Conservation (phyloP, 177 flowering plant genomes). For the Vitis hybrid region DNA sequence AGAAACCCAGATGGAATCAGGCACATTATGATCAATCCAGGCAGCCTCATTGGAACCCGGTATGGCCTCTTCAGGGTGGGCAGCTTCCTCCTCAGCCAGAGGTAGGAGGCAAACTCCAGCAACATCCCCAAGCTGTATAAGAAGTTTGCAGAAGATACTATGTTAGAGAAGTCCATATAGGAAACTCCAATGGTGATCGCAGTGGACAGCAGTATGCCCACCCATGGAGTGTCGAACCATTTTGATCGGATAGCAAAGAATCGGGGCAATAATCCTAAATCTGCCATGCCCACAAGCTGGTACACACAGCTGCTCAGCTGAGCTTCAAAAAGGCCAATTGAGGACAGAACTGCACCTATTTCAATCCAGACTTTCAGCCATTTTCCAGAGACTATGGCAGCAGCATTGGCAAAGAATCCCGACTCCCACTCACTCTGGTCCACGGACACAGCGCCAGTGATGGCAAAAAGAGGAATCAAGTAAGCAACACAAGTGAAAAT, state of each 20-base stretch:
- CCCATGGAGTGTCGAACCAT: slow-evolving; percentile 59
- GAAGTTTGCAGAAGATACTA: slow-evolving; percentile 67
- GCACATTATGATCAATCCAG: slow-evolving; percentile 56
- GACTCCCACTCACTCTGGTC: slow-evolving; percentile 55
- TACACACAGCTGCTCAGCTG: slow-evolving; percentile 54
- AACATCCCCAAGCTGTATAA: slow-evolving; percentile 78
- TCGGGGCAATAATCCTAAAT: slow-evolving; percentile 40
- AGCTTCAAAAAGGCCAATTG: slow-evolving; percentile 56
- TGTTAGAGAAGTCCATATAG: slow-evolving; percentile 47
- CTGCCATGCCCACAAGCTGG: slow-evolving; percentile 70
- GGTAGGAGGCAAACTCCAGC: slow-evolving; percentile 64
- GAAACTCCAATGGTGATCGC: slow-evolving; percentile 54
- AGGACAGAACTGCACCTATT: slow-evolving; percentile 52
- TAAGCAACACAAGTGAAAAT: slow-evolving; percentile 62
- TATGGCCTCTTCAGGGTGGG: slow-evolving; percentile 60
- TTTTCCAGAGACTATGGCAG: slow-evolving; percentile 50
- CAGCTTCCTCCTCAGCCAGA: slow-evolving; percentile 63
- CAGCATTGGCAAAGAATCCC: slow-evolving; percentile 67
- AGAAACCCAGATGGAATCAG: slow-evolving; percentile 66
- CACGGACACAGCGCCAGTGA: slow-evolving; percentile 51
- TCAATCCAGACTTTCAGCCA: slow-evolving; percentile 65
- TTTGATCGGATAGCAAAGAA: slow-evolving; percentile 36
- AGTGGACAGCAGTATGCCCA: slow-evolving; percentile 52
- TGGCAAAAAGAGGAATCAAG: slow-evolving; percentile 65
- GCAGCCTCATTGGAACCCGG: slow-evolving; percentile 48